Evolutionary conservation across 2,329 filamentous ascomycete genomes (phyloP), one percentile per base, ranked within the genome.

Genomic region (Trichoderma breve): DNA sequence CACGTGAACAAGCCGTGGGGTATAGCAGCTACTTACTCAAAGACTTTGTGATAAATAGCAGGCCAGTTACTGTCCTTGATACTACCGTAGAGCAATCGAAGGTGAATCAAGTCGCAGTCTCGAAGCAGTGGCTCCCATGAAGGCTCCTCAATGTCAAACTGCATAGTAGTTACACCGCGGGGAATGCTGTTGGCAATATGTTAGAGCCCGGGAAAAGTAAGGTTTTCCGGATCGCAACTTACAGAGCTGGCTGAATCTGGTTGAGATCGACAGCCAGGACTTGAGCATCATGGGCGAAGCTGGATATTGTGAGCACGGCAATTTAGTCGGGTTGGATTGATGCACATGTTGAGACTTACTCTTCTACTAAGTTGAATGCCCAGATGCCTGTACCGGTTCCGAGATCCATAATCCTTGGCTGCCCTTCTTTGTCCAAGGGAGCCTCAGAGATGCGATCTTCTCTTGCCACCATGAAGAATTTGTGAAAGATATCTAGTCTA

Each of bases 331-430:
- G 15, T n/a, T 15, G 15, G 3, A 68, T 1, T 47, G 58, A 30
- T 7, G 21, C 21, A 24, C 14, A 24, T 71, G 43, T n/a, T 28
- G 8, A 30, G 21, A 80, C 89, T 83, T 84, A 93, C 88, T 92
- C 74, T 74, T 82, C 90, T 74, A 92, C 92, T 82, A 97, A 92
- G 75, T 95, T 92, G 76, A 97, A 93, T 53, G 92, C 89, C 95
- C 95, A 98, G 73, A 97, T 95, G 51, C 94, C 94, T 1, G 94
- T 97, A 24, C 95, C 95, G 74, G 92, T 95, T 55, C 94, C 95
- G 69, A 97, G 79, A 77, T 92, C 90, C 55, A 92, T 79, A 62
- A 92, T 85, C 65, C 83, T 81, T 34, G 78, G 78, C 4, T 58
- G 69, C 61, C 69, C 73, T 24, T 73, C 72, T 55, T 30, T 73